phyloP scores from a whole-genome alignment of 2,329 filamentous ascomycete species.

The Fusarium haematococcum region DNA sequence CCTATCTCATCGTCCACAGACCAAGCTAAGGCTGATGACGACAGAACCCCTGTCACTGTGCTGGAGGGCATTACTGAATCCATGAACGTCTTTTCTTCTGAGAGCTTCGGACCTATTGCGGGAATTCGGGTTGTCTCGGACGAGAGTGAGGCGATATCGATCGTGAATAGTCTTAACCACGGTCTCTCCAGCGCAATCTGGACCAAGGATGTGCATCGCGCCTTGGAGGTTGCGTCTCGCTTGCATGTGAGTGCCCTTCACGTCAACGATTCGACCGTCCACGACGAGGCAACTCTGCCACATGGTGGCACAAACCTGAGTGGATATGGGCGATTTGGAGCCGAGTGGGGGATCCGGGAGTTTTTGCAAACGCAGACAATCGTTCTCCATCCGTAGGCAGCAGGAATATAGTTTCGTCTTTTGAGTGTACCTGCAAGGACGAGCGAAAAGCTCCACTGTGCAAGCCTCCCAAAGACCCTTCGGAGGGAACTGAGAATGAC shows the following conservation, averaged over 20 bases:
- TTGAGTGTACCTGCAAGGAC: background rate
- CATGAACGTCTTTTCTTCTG: background rate
- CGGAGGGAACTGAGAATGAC: too few species aligned
- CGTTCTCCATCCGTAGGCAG: background rate
- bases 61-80: background rate
- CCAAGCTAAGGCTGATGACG: background rate
- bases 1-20: background rate
- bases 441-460: background rate
- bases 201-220: background rate
- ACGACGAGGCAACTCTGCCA: background rate
- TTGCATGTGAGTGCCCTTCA: background rate
- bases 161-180: background rate
- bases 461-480: background rate
- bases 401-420: background rate
- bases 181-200: background rate
- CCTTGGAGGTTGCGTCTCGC: background rate
- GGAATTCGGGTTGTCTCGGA: background rate
- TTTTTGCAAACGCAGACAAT: background rate
- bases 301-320: background rate
- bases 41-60: background rate
- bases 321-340: background rate
- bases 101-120: background rate
- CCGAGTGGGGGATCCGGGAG: background rate
- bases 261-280: background rate
- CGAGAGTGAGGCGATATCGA: background rate